Percentiles rank a stretch among this genome's conserved stretches.
These are phyloP conservation scores for Botrytis sinoallii DNA, from an alignment of 2,329 filamentous ascomycete species.

Conservation along the genomic window DNA sequence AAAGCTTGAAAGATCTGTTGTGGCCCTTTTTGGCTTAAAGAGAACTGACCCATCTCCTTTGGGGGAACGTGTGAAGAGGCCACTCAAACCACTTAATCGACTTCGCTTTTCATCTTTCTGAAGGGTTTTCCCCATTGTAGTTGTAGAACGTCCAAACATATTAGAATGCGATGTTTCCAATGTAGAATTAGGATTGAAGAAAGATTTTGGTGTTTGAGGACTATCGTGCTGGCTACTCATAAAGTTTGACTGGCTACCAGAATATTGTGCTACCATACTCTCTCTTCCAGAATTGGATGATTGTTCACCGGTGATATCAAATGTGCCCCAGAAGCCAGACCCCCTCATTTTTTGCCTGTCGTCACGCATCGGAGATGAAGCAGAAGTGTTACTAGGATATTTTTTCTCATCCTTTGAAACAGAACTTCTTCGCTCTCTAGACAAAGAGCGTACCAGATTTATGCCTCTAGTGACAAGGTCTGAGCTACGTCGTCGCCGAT, in stretches of 20 bases:
- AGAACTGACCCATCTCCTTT: constrained; percentile 7
- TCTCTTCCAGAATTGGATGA: constrained; percentile 27
- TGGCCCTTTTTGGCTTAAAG: constrained; percentile 15
- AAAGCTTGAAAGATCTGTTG: constrained; percentile 9
- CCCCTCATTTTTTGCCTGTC: constrained; percentile 42
- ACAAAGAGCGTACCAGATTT: constrained; percentile 39
- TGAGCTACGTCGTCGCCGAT: constrained; percentile 37
- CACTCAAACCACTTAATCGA: constrained; percentile 7
- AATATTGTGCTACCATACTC: constrained; percentile 34
- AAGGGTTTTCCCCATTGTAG: constrained; percentile 1
- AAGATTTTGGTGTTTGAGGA: neutral
- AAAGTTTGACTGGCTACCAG: constrained; percentile 34
- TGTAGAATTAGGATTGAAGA: neutral
- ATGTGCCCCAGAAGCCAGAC: constrained; percentile 39
- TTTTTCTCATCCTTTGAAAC: constrained; percentile 17
- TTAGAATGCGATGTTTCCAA: neutral
- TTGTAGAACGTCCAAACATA: neutral
- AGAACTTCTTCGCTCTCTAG: constrained; percentile 31
- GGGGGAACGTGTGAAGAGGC: constrained; percentile 5
- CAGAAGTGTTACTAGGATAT: neutral
- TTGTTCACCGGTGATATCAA: constrained; percentile 2
- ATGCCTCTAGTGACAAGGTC: constrained; percentile 53
- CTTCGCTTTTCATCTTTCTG: constrained; percentile 8
- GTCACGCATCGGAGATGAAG: neutral
- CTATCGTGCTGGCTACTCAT: neutral